Base-by-base conservation (phyloP, 2,329 filamentous ascomycete species). In the Dendrostoma leiphaemia region DNA sequence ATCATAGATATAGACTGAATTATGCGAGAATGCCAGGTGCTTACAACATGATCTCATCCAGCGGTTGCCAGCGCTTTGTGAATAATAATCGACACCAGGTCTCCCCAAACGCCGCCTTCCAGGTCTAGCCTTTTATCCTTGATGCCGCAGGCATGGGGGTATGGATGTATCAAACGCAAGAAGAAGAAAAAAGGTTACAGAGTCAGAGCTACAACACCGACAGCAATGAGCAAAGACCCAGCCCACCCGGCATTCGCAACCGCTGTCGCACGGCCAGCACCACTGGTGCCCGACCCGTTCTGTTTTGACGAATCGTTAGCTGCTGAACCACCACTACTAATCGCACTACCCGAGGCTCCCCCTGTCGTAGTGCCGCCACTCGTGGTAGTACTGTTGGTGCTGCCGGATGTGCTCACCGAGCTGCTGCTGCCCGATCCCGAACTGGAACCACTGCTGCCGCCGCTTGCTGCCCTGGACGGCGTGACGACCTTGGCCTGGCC, bases 401-500 rank as follows among this genome's bases (percentile, higher is more conserved):
- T 35, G 35, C 53, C 34, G 32, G 46, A 23, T 7, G 19, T 40
- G 31, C 43, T 38, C 34, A 38, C 46, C 44, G 45, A 47, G 51
- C 53, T 52, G 31, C 53, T 52, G 24, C 43, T 26, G 6, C 53
- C 43, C 28, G 43, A 46, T 37, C 37, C 41, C 23, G 50, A 53
- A 23, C 50, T 43, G 13, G 44, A 43, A 21, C 51, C 29, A 19
- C 41, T 28, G 24, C 50, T 35, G 13, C 37, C 31, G 35, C 10
- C 40, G 32, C 46, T 45, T 13, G 13, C 19, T 26, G 50, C 35
- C 50, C 41, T 29, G 12, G 44, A 40, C 19, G 54, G 54, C 40
- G 50, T 41, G 8, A 56, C 54, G 10, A 56, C 26, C 32, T 41
- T 74, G 38, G 86, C 89, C 63, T 84, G 74, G 62, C 89, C 87